Base-by-base conservation (phyloP, 257 asterid species). In the Linderniella brevidens region DNA sequence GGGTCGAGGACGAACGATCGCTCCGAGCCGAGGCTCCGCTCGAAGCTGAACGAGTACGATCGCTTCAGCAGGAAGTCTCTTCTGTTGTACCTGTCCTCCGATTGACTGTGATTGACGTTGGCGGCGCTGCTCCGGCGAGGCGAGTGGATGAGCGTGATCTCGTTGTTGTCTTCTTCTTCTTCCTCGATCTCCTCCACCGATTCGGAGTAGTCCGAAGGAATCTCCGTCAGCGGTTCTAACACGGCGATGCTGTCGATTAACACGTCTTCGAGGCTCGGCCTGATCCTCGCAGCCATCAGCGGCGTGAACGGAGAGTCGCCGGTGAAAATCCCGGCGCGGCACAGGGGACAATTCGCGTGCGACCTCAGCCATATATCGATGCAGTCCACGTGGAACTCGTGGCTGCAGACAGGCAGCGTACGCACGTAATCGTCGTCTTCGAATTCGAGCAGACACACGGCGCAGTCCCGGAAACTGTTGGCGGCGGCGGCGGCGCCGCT, bases 281-380 rank as follows among this genome's bases (percentile, higher is more conserved):
- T 71, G 35, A 90, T 85, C 44, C 99, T 71, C 7, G 83, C 79
- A 0, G 96, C 85, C 99, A 90, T 90, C 13, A 88, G 46, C 20
- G 98, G 98, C 1, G 82, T 70, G 56, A 88, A 78, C 17, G 95
- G 95, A 41, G 98, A 78, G 11, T 88, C 85, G 20, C 71, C 76
- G 1, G 70, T 76, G 68, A 76, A 78, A 49, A 90, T 73, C 0
- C 75, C 75, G 12, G 99, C 93, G 0, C 99, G 82, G 61, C 99
- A 90, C 49, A 90, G 68, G 8, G 99, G 99, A 56, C 99, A 90
- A 49, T 90, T 85, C 11, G 94, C 93, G 68, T 90, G 96, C 3
- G 99, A 90, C n/a, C 86, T 54, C 0, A 90, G 74, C 99, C 99
- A 90, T 32, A 79, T 79, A 15, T 90, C 99, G 10, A 90, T 85